These are phyloP conservation scores for Helianthus annuus DNA, from an alignment of 129 eudicot genomes.

Conservation along the genomic window HanXRQr2.0-SUNRISE NC_035440.2:7495679-7496178, in stretches of 20 bases:
- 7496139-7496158: too few species aligned
- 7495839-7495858: slow-evolving; percentile 16
- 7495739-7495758: slow-evolving; percentile 38
- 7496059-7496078: slow-evolving; percentile 49
- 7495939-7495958: slow-evolving; percentile 15
- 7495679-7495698: slow-evolving; percentile 18
- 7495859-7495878: slow-evolving; percentile 14
- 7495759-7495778: slow-evolving; percentile 24
- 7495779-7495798: slow-evolving; percentile 32
- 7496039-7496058: slow-evolving; percentile 25
- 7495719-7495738: slow-evolving; percentile 19
- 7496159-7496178: too few species aligned
- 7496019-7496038: slow-evolving; percentile 32
- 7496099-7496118: too few species aligned
- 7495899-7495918: slow-evolving; percentile 15
- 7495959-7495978: slow-evolving; percentile 11
- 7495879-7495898: slow-evolving; percentile 18
- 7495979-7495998: slow-evolving; percentile 29
- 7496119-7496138: too few species aligned
- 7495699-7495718: slow-evolving; percentile 33
- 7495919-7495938: slow-evolving; percentile 13
- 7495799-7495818: slow-evolving; percentile 32
- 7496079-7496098: too few species aligned
- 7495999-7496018: slow-evolving; percentile 14
- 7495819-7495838: slow-evolving; percentile 24